Conservation (phyloP, 176 grass and related monocot genomes). For the Miscanthus lutarioriparius region DNA sequence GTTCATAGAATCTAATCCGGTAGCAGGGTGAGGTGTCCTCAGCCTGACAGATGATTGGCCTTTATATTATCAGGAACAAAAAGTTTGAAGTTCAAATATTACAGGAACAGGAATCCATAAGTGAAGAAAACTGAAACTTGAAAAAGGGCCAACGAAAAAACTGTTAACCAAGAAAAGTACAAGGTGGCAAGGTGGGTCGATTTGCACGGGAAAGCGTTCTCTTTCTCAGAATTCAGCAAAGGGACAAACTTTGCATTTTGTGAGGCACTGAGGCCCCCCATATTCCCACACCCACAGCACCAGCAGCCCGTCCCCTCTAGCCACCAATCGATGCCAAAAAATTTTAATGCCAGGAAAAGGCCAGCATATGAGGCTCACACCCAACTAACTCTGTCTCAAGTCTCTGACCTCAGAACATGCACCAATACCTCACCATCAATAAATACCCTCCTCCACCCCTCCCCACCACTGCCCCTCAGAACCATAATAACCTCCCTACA, state of each 20-base stretch:
- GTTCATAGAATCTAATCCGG: conserved; percentile 29
- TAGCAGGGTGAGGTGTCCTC: conserved; percentile 41
- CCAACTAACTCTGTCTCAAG: conserved; percentile 73
- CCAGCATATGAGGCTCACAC: conserved; percentile 58
- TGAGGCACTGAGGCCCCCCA: conserved; percentile 21
- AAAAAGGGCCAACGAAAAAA: conserved; percentile 28
- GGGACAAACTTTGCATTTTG: conserved; percentile 51
- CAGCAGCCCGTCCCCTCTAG: conserved; percentile 36
- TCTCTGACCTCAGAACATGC: conserved; percentile 62
- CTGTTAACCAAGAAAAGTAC: conserved; percentile 16
- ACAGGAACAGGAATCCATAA: background rate
- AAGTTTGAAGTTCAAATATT: background rate
- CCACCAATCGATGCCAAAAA: conserved; percentile 52
- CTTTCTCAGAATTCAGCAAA: conserved; percentile 51
- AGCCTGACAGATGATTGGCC: conserved; percentile 21
- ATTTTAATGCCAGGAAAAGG: conserved; percentile 66
- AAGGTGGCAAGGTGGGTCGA: conserved; percentile 23
- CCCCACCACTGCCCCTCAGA: conserved; percentile 35
- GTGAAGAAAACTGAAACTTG: conserved; percentile 32
- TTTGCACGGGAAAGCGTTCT: conserved; percentile 19
- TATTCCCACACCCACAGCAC: conserved; percentile 39
- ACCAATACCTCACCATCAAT: conserved; percentile 46
- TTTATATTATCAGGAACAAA: conserved; percentile 15
- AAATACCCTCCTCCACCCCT: conserved; percentile 44
- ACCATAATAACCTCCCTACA: conserved; percentile 69